Evolutionary conservation across 179 eudicot genomes (phyloP).

Genomic region (Carnegiea gigantea): DNA sequence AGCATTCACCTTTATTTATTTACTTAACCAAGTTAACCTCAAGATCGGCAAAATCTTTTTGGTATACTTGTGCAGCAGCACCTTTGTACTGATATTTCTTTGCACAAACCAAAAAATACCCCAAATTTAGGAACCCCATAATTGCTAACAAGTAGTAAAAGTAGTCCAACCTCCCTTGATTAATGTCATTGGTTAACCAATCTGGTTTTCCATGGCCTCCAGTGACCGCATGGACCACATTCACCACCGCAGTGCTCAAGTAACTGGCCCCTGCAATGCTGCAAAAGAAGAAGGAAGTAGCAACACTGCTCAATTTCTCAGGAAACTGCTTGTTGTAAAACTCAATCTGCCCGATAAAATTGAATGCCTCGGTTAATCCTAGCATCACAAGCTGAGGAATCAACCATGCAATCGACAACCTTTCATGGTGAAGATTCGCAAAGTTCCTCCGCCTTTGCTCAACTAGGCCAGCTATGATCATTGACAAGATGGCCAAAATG

Average conservation of each 20-base stretch:
- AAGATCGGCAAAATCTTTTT: slow-evolving; percentile 20
- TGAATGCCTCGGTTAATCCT: slow-evolving; percentile 64
- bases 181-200: slow-evolving; percentile 57
- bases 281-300: slow-evolving; percentile 43
- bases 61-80: neutral
- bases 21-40: slow-evolving; percentile 29
- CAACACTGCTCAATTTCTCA: slow-evolving; percentile 60
- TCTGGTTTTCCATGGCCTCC: slow-evolving; percentile 42
- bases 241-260: slow-evolving; percentile 42
- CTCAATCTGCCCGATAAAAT: slow-evolving; percentile 60
- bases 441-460: slow-evolving; percentile 48
- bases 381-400: slow-evolving; percentile 53
- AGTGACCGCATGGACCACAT: slow-evolving; percentile 40
- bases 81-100: slow-evolving; percentile 46
- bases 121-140: slow-evolving; percentile 46
- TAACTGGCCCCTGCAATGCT: slow-evolving; percentile 48
- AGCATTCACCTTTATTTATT: neutral
- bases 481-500: slow-evolving; percentile 44
- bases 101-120: slow-evolving; percentile 47
- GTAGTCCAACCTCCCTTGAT: slow-evolving; percentile 51
- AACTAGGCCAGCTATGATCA: slow-evolving; percentile 58
- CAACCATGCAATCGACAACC: slow-evolving; percentile 51
- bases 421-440: slow-evolving; percentile 28
- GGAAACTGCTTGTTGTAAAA: slow-evolving; percentile 72
- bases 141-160: slow-evolving; percentile 54